A percentile compares a stretch with the other conserved stretches of the same genome.
Evolutionary conservation across 306 rosid species (phyloP).

Genomic region (Rosa chinensis): DNA sequence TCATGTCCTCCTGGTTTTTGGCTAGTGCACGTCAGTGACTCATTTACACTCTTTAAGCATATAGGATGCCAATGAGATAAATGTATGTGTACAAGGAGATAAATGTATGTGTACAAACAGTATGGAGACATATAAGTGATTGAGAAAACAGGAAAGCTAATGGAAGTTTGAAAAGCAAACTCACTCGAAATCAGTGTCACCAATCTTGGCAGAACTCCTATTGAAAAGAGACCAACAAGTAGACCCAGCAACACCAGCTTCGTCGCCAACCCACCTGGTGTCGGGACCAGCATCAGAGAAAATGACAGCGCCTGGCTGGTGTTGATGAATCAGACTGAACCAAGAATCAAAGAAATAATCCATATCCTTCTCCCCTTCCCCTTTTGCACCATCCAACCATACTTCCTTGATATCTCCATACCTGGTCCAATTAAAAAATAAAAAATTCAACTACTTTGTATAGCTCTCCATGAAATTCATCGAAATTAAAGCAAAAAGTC

Average conservation of each 20-base stretch:
- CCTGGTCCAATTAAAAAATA: slow-evolving; percentile 39
- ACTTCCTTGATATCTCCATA: slow-evolving; percentile 69
- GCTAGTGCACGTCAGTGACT: background rate
- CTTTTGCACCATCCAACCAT: slow-evolving; percentile 89
- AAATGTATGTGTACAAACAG: background rate
- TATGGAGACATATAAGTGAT: background rate
- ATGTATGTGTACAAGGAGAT: background rate
- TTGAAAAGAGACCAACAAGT: slow-evolving; percentile 91
- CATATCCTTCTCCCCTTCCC: slow-evolving; percentile 72
- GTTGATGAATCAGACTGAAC: slow-evolving; percentile 82
- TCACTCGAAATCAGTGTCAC: slow-evolving; percentile 47
- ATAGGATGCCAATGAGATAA: background rate
- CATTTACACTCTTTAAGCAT: background rate
- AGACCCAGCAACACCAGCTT: slow-evolving; percentile 61
- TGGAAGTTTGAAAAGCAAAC: slow-evolving; percentile 34
- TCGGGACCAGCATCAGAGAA: slow-evolving; percentile 89
- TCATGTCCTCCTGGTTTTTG: background rate
- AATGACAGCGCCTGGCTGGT: slow-evolving; percentile 73
- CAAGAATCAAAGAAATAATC: slow-evolving; percentile 68
- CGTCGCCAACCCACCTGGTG: slow-evolving; percentile 82
- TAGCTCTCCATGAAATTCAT: slow-evolving; percentile 1
- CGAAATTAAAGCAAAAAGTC: background rate
- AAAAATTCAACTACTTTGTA: background rate
- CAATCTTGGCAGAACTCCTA: slow-evolving; percentile 47
- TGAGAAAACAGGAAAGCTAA: background rate